These are phyloP conservation scores for Globisporangium canariense DNA, from an alignment of 352 stramenopile genomes.

Conservation along the genomic window DNA sequence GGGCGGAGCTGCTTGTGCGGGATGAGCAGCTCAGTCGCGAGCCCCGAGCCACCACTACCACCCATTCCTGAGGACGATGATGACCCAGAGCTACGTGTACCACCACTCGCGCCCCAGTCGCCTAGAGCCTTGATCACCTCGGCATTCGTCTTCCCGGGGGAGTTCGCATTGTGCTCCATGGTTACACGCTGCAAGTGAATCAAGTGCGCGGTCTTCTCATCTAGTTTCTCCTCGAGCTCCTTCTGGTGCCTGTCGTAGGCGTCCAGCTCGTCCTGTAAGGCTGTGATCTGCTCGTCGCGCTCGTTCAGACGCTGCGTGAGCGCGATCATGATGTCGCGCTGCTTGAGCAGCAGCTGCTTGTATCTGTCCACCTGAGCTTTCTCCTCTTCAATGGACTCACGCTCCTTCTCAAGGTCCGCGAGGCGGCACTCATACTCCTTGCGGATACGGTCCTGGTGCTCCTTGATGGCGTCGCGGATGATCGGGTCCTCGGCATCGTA, in stretches of 20 bases:
- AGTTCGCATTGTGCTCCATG: slow-evolving; percentile 85
- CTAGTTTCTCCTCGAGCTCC: slow-evolving; percentile 91
- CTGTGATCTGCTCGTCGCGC: slow-evolving; percentile 94
- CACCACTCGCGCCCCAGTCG: slow-evolving; percentile 35
- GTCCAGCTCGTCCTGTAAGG: slow-evolving; percentile 94
- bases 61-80: neutral
- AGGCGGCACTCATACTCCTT: slow-evolving; percentile 91
- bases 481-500: slow-evolving; percentile 74
- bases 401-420: slow-evolving; percentile 92
- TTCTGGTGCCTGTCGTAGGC: slow-evolving; percentile 92
- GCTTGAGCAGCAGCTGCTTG: slow-evolving; percentile 95
- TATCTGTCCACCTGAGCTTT: slow-evolving; percentile 95
- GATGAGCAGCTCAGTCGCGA: slow-evolving; percentile 45
- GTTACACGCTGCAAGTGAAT: slow-evolving; percentile 92
- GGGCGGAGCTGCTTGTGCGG: slow-evolving; percentile 67
- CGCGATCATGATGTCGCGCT: slow-evolving; percentile 96
- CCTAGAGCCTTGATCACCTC: slow-evolving; percentile 69
- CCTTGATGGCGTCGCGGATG: slow-evolving; percentile 80
- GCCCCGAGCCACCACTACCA: neutral
- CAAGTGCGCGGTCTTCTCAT: slow-evolving; percentile 92
- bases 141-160: slow-evolving; percentile 47
- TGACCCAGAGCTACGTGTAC: neutral
- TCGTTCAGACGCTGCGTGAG: slow-evolving; percentile 94
- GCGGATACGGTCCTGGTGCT: slow-evolving; percentile 88
- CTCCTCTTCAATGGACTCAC: slow-evolving; percentile 93